phyloP scores from a whole-genome alignment of 345 rosid genomes.

The Schrenkiella parvula region DNA sequence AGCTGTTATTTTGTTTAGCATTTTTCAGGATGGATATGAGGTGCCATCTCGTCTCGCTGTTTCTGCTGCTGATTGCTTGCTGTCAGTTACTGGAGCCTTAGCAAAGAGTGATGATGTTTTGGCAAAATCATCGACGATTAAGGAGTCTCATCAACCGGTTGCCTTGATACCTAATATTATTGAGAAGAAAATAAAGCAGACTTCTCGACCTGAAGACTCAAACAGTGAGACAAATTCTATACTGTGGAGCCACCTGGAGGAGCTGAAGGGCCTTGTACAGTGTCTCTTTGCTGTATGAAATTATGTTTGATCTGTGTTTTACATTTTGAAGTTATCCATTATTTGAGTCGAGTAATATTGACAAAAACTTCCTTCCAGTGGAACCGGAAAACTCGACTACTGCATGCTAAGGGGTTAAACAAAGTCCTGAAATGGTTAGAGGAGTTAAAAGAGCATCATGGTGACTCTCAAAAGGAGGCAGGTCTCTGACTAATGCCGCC shows the following conservation, averaged over 20 bases:
- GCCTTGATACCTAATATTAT: conserved; percentile 24
- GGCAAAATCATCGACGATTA: conserved; percentile 33
- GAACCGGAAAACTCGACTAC: conserved; percentile 72
- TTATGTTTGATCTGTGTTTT: background rate
- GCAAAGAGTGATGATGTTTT: conserved; percentile 47
- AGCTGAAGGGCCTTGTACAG: conserved; percentile 50
- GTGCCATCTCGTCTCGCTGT: conserved; percentile 83
- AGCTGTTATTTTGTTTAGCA: conserved; percentile 40
- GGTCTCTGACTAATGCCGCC: conserved; percentile 42
- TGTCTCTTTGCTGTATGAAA: conserved; percentile 64
- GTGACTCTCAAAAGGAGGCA: conserved; percentile 55
- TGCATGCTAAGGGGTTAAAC: conserved; percentile 78
- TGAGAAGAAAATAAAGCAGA: conserved; percentile 39
- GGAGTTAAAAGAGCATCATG: conserved; percentile 47
- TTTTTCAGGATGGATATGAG: conserved; percentile 69
- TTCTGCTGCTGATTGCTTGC: conserved; percentile 85
- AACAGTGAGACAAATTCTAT: conserved; percentile 37
- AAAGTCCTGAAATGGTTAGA: conserved; percentile 78
- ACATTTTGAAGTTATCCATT: background rate
- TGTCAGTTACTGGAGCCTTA: conserved; percentile 66
- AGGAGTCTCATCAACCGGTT: conserved; percentile 33
- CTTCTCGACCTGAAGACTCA: conserved; percentile 31
- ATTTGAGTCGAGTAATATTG: conserved; percentile 14
- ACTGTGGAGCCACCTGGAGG: conserved; percentile 61
- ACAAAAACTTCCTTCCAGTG: conserved; percentile 43